Evolutionary conservation across 1,284 basidiomycete genomes (phyloP).

Genomic region (Coriolopsis trogii): DNA sequence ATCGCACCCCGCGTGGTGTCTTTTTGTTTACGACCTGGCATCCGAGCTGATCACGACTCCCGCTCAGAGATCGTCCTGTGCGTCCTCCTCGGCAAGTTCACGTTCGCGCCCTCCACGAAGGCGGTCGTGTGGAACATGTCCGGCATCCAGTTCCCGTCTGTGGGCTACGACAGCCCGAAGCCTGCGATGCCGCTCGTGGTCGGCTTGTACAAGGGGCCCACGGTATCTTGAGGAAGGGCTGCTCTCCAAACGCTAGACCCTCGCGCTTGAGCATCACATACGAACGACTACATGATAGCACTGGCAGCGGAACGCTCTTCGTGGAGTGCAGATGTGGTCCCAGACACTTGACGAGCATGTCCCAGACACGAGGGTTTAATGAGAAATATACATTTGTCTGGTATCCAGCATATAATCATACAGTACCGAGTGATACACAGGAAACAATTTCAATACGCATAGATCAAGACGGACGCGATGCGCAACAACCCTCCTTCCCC

Average conservation of each 20-base stretch:
- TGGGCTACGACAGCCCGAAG: background rate
- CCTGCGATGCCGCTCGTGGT: conserved; percentile 5
- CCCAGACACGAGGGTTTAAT: no score
- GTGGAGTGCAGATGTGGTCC: no score
- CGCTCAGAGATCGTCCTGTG: conserved; percentile 21
- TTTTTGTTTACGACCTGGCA: no score
- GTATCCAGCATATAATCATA: conserved; percentile 14
- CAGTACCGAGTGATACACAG: background rate
- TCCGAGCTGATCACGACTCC: background rate
- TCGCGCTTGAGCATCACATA: no score
- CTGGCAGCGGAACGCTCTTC: no score
- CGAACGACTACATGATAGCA: no score
- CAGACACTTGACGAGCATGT: no score
- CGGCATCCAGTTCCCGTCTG: conserved; percentile 13
- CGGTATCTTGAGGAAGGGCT: no score
- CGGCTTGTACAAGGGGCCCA: no score
- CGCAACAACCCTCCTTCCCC: background rate
- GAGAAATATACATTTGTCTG: conserved; percentile 1
- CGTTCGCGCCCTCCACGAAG: conserved; percentile 14
- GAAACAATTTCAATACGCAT: background rate
- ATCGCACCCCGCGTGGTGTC: no score
- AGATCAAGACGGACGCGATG: background rate
- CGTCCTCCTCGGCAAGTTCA: conserved; percentile 18
- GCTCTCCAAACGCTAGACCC: no score
- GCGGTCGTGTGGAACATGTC: conserved; percentile 18